Base-by-base conservation (phyloP, 1,284 basidiomycete species). In the Apiotrichum porosum region DNA sequence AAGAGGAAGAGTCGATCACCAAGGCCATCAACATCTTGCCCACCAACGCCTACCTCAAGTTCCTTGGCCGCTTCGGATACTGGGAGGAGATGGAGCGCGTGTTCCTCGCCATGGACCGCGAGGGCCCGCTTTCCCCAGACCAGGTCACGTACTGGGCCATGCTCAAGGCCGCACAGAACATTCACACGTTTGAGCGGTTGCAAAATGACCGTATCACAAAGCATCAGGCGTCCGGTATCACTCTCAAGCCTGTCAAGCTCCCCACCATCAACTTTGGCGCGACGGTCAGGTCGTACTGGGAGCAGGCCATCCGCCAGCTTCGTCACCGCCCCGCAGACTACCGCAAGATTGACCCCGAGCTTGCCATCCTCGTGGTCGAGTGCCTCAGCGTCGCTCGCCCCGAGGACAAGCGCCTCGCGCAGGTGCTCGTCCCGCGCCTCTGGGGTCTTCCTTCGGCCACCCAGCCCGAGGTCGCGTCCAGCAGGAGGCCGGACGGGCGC, bases 41-140 rank as follows among this genome's bases (percentile, higher is more conserved):
- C 13, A 66, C 62, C 8, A 72, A 72, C 46, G 63, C 71, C 9
- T 73, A 73, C 52, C 61, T 74, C 45, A 64, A 66, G 42, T 69
- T 66, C 40, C 56, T 72, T 26, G 54, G 59, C 3, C 55, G 63
- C 19, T 63, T 59, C 19, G 57, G 61, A 5, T 48, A 67, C 49
- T 67, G 54, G 56, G 53, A 59, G 6, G 64, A 71, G 49, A 69
- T 73, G 61, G 52, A 68, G 42, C 44, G 50, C 6, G 57, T 69
- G 4, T 69, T 66, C 46, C 37, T 65, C 9, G 47, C 56, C 0
- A 63, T 72, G 60, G 64, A 67, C 19, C 42, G 37, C 0, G 19
- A 37, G 1, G 71, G 66, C 2, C 63, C 60, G 1, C 55, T 66
- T 3, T 46, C 66, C 0, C 66, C 70, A 0, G 65, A 72, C 37